Conservation (phyloP, 495 filamentous ascomycete genomes). For the Jackrogersella minutella region DNA sequence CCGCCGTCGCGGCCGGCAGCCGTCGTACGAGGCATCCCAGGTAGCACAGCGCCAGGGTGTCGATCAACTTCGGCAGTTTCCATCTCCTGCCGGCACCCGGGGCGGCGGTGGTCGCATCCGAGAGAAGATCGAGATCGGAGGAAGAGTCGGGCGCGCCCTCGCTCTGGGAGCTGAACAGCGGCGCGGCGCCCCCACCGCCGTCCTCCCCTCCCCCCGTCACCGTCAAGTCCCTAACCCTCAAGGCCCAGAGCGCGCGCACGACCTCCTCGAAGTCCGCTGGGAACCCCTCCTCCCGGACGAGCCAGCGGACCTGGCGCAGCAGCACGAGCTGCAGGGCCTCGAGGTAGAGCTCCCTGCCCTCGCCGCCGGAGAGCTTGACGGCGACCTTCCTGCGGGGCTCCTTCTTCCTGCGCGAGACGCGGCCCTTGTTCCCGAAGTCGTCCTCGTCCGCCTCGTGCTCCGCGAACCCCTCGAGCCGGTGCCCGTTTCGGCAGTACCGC, state of each 20-base stretch:
- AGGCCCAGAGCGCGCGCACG: constrained; percentile 60
- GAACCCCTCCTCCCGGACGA: constrained; percentile 54
- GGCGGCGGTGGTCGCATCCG: constrained; percentile 39
- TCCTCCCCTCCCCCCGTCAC: constrained; percentile 35
- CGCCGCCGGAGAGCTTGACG: constrained; percentile 67
- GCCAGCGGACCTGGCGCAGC: constrained; percentile 51
- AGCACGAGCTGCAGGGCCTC: constrained; percentile 83
- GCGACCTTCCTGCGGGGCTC: constrained; percentile 63
- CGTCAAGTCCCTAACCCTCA: constrained; percentile 53
- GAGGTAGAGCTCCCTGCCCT: constrained; percentile 79
- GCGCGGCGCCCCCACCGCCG: constrained; percentile 14
- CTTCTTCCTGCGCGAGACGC: constrained; percentile 49
- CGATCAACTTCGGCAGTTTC: constrained; percentile 51
- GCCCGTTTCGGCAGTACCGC: constrained; percentile 62
- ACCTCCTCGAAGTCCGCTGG: constrained; percentile 56
- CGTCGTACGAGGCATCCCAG: constrained; percentile 53
- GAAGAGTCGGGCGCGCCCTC: constrained; percentile 26
- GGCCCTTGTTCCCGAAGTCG: constrained; percentile 72
- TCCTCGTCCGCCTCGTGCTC: constrained; percentile 72
- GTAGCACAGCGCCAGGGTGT: constrained; percentile 56
- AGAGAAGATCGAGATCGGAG: too few species aligned
- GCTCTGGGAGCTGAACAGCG: constrained; percentile 49
- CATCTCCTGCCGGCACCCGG: constrained; percentile 44
- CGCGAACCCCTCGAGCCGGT: constrained; percentile 57
- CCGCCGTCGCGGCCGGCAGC: constrained; percentile 54